Conservation (phyloP, 176 grass and related monocot species). For the Aegilops tauschii region DNA sequence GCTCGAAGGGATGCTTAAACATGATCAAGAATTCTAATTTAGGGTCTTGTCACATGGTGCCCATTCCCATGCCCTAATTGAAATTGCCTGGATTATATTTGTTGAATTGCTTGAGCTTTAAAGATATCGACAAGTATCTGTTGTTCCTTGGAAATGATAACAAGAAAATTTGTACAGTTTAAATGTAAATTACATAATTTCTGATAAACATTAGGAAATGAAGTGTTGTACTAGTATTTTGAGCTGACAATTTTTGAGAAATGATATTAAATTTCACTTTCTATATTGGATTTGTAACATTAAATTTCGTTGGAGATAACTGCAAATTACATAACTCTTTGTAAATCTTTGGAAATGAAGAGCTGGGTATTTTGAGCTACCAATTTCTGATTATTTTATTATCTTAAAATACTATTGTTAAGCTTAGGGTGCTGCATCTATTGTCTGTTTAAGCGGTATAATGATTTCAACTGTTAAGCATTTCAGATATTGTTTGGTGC, state of each 20-base stretch:
- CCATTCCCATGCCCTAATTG: not conserved
- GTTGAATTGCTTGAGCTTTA: slow-evolving; percentile 12
- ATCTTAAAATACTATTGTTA: not conserved
- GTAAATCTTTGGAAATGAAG: not conserved
- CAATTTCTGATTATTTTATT: not conserved
- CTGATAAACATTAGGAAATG: slow-evolving; percentile 5
- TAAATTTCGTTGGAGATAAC: not conserved
- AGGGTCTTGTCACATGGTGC: not conserved
- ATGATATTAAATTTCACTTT: not conserved
- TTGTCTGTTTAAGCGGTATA: slow-evolving; percentile 10
- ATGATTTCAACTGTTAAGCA: not conserved
- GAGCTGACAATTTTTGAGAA: not conserved
- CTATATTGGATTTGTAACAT: not conserved
- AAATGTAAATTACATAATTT: not conserved
- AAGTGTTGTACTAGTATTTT: slow-evolving; percentile 4
- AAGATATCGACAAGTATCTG: slow-evolving; percentile 2
- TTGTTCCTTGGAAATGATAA: slow-evolving; percentile 7
- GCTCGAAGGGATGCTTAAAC: not conserved
- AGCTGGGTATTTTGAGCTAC: not conserved
- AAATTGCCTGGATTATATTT: not conserved
- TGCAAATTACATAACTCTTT: not conserved
- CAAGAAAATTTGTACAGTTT: not conserved
- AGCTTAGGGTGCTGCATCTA: not conserved
- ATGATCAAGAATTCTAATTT: not conserved
- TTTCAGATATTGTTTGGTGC: not conserved